Base-by-base conservation (phyloP, 2,329 filamentous ascomycete genomes). In the Stagonosporopsis cucurbitacearum region DNA sequence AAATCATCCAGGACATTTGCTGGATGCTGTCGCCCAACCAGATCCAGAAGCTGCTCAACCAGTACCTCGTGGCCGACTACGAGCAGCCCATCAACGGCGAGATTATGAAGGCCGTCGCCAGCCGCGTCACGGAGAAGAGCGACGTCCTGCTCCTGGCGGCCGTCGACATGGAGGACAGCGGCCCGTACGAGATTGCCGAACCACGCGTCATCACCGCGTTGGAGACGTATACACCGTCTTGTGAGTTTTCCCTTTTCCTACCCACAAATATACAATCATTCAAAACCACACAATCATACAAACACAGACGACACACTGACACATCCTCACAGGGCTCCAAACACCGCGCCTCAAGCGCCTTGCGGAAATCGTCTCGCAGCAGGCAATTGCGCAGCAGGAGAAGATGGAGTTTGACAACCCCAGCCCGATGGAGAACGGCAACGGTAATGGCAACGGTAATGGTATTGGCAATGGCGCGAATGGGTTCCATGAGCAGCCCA, bases 21-120 rank as follows among this genome's bases (percentile, higher is more conserved):
- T 98, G 94, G 94, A 98, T 98, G 94, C 85, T 99, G 49, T 97
- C 94, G 1, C 95, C 95, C 48, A 98, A 97, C 79, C 95, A 99
- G 78, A 99, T 99, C 62, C 95, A 99, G 78, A 99, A 99, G 81
- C 86, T 99, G 30, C 84, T 99, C 64, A 99, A 99, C 79, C 95
- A 99, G 78, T 99, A 99, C 75, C 86, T 99, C 44, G 94, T 99
- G 54, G 95, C 95, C 57, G 95, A 99, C 78, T 99, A 99, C 77
- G 95, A 99, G 79, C 95, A 98, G 79, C 95, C 95, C 33, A 99
- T 99, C 78, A 98, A 99, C 71, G 95, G 94, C 73, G 95, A 99
- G 77, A 99, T 99, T 74, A 99, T 99, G 95, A 99, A 99, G 81
- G 95, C 95, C 7, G 96, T 99, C 49, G 95, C 96, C 7, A 96